Evolutionary conservation across 371 early-diverging fungal species (phyloP).

Genomic region (Mortierella sp.): DNA sequence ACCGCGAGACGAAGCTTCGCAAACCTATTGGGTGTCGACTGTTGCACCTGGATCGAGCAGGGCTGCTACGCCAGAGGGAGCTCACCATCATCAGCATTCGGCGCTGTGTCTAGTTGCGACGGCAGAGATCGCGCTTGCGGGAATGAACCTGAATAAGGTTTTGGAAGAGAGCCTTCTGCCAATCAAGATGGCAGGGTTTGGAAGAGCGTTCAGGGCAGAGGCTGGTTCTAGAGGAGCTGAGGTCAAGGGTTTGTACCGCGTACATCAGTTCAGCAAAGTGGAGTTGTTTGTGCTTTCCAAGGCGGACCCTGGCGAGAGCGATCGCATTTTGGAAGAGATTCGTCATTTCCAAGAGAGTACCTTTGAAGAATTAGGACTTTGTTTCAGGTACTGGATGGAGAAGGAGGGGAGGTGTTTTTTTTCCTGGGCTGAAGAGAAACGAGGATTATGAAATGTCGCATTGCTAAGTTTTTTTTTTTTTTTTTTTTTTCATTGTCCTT

Average conservation of each 20-base stretch:
- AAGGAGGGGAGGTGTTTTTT: background rate
- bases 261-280: constrained; percentile 96
- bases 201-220: constrained; percentile 91
- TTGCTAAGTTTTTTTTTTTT: background rate
- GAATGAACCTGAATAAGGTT: constrained; percentile 78
- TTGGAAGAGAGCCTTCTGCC: constrained; percentile 75
- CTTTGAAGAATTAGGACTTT: constrained; percentile 84
- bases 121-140: constrained; percentile 94
- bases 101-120: constrained; percentile 87
- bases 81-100: constrained; percentile 49
- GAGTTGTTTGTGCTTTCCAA: constrained; percentile 88
- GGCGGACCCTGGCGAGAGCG: constrained; percentile 68
- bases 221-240: constrained; percentile 88
- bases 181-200: constrained; percentile 79
- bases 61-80: constrained; percentile 14
- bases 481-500: background rate
- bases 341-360: constrained; percentile 79
- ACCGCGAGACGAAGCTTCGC: constrained; percentile 85
- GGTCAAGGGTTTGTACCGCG: constrained; percentile 90
- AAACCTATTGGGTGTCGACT: constrained; percentile 84
- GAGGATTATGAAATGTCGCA: background rate
- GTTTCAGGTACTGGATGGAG: constrained; percentile 72
- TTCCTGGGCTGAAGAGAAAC: background rate
- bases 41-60: constrained; percentile 53
- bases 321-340: constrained; percentile 79